Evolutionary conservation across 129 eudicot species (phyloP).

Genomic region (Saussurea involucrata): DNA sequence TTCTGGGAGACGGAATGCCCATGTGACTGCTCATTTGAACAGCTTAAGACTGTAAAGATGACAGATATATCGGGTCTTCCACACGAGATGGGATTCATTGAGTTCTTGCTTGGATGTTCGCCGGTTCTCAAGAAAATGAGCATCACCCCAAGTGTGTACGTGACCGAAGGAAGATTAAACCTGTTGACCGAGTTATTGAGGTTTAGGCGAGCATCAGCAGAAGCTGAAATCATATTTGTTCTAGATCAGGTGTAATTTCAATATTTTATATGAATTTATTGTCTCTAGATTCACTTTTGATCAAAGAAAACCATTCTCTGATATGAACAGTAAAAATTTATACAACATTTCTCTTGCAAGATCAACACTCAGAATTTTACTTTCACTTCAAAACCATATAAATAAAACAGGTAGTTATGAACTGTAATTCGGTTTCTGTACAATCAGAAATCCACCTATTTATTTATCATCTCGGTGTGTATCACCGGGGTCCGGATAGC

Average conservation of each 20-base stretch:
- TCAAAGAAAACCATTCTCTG: constrained; percentile 3
- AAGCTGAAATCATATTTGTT: constrained; percentile 60
- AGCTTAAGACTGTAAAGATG: constrained; percentile 65
- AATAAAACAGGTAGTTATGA: constrained; percentile 2
- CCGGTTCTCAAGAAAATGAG: constrained; percentile 65
- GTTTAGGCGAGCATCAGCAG: constrained; percentile 88
- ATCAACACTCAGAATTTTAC: constrained; percentile 20
- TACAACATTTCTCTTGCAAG: constrained; percentile 30
- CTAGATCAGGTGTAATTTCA: constrained; percentile 56
- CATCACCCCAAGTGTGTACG: constrained; percentile 61
- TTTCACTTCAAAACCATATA: constrained; percentile 16
- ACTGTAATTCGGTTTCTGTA: constrained; percentile 33
- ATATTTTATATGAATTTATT: constrained; percentile 3
- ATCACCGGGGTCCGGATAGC: constrained; percentile 93
- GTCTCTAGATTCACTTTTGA: not conserved
- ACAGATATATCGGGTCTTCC: constrained; percentile 63
- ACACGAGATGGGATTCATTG: constrained; percentile 77
- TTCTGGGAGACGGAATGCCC: constrained; percentile 63
- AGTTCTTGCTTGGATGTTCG: constrained; percentile 66
- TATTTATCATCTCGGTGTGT: constrained; percentile 3
- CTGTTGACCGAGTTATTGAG: constrained; percentile 63
- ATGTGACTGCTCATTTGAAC: constrained; percentile 39
- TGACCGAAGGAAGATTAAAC: constrained; percentile 51
- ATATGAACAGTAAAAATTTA: not conserved
- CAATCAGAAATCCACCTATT: constrained; percentile 14